A percentile compares a stretch with the other conserved stretches of the same genome.
Conservation (phyloP, 129 eudicot genomes). For the Chrysanthemum seticuspe region DNA sequence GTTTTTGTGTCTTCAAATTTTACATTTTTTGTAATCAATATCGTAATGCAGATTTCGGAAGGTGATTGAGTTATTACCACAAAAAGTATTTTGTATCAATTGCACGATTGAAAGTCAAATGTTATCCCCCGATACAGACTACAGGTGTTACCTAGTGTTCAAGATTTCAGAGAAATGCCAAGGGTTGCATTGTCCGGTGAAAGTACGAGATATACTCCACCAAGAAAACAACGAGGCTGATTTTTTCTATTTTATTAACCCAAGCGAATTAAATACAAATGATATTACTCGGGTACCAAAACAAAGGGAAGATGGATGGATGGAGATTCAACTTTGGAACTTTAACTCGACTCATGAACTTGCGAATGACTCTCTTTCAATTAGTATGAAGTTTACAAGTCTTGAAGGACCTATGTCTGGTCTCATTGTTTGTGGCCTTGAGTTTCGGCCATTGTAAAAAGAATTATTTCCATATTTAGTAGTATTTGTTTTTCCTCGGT, state of each 20-base stretch:
- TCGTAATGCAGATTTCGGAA: slow-evolving; percentile 1
- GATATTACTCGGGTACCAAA: neutral
- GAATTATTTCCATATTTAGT: no score
- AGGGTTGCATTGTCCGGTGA: neutral
- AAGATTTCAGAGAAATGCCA: neutral
- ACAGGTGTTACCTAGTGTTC: neutral
- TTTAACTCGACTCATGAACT: neutral
- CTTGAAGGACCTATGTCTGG: no score
- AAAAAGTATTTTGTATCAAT: neutral
- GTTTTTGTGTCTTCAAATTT: neutral
- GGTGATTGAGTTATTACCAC: neutral
- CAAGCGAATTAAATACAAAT: neutral
- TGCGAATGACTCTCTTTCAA: no score
- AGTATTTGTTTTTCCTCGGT: no score
- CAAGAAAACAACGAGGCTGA: neutral
- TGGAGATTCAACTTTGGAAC: neutral
- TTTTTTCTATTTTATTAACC: neutral
- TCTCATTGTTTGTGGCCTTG: no score
- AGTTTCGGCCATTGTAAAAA: no score
- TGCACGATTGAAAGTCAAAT: neutral
- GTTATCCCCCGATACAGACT: neutral
- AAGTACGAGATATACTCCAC: neutral
- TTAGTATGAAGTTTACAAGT: no score
- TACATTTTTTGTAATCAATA: neutral
- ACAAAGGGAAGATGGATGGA: slow-evolving; percentile 10